phyloP scores from a whole-genome alignment of 2,329 filamentous ascomycete genomes.

The Clonostachys byssicola region DNA sequence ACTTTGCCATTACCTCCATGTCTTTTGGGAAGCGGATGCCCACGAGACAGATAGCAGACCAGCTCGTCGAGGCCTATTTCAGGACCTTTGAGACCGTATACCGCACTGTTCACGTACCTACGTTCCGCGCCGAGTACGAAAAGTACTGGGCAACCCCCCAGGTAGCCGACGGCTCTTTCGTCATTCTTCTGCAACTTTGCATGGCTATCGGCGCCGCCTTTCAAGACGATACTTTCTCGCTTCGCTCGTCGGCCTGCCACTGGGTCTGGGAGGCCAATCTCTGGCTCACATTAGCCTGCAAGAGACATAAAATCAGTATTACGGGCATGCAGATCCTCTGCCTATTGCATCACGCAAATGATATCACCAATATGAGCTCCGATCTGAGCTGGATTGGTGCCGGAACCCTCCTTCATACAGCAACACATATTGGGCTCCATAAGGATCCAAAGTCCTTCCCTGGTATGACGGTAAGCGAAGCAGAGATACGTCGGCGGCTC shows the following conservation, averaged over 20 bases:
- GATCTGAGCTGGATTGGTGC: constrained; percentile 49
- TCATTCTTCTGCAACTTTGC: constrained; percentile 48
- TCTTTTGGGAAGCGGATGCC: no score
- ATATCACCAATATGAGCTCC: constrained; percentile 38
- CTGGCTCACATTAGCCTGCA: constrained; percentile 40
- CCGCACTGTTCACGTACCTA: constrained; percentile 53
- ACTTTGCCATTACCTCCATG: no score
- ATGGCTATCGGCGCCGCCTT: constrained; percentile 46
- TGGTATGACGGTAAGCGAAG: constrained; percentile 37
- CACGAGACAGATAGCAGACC: constrained; percentile 31
- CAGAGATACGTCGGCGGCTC: constrained; percentile 50
- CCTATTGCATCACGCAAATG: constrained; percentile 43
- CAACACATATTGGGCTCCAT: constrained; percentile 55
- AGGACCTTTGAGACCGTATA: constrained; percentile 51
- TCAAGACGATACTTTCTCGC: constrained; percentile 37
- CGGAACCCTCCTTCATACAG: constrained; percentile 44
- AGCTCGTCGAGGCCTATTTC: constrained; percentile 50
- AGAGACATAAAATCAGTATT: constrained; percentile 45
- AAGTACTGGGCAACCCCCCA: constrained; percentile 39
- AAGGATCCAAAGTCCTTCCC: constrained; percentile 46
- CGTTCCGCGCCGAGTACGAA: constrained; percentile 50
- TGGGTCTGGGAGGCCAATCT: constrained; percentile 50
- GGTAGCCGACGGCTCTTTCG: constrained; percentile 34
- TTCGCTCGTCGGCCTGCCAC: constrained; percentile 35
- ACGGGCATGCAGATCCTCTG: constrained; percentile 46